phyloP scores from a whole-genome alignment of 139 green algal genomes.

The Microglena sp. region DNA sequence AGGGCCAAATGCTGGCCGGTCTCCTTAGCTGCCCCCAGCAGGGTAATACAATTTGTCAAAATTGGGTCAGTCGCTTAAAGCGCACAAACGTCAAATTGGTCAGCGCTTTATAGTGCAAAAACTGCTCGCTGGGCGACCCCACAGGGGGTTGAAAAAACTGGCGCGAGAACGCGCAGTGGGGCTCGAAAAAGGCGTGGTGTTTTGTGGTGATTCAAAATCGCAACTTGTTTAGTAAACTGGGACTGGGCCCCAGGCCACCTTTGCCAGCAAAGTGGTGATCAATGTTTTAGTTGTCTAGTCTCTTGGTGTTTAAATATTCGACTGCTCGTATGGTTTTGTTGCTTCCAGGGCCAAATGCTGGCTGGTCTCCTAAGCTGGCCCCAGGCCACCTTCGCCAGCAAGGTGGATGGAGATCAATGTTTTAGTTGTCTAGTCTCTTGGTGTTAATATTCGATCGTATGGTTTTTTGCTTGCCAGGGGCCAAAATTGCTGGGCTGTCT shows the following conservation, averaged over 20 bases:
- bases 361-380: constrained; percentile 82
- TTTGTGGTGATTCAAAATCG: not conserved
- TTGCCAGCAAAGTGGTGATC: not conserved
- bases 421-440: not conserved
- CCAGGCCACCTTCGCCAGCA: constrained; percentile 86
- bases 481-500: not conserved
- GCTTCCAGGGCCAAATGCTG: constrained; percentile 75
- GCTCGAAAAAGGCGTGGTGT: not conserved
- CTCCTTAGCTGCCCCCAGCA: no score
- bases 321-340: not conserved
- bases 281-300: not conserved
- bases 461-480: not conserved
- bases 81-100: no score
- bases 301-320: not conserved
- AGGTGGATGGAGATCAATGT: constrained; percentile 49
- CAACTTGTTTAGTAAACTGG: not conserved
- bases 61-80: no score
- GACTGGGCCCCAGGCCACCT: not conserved
- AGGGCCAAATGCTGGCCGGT: not conserved
- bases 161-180: no score
- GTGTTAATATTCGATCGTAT: not conserved
- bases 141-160: no score
- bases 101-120: no score
- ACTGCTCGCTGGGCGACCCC: no score
- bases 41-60: no score